A percentile compares a stretch with the other conserved stretches of the same genome.
These are phyloP conservation scores for Hymenoscyphus scutula DNA, from an alignment of 2,329 filamentous ascomycete species.

Conservation along the genomic window DNA sequence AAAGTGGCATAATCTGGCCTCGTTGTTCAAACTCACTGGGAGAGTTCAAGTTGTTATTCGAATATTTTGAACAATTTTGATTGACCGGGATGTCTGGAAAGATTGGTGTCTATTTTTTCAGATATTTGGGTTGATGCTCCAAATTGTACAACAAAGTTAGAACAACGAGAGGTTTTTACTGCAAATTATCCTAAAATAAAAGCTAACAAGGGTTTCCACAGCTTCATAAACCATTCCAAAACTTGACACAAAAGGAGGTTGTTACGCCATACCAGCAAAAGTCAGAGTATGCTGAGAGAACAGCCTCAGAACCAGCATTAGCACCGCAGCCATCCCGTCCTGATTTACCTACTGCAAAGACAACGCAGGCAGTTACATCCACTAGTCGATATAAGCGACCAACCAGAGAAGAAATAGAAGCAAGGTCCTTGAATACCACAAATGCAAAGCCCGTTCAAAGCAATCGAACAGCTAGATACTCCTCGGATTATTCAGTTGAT, in stretches of 20 bases:
- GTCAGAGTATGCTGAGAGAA: not conserved
- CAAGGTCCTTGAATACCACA: not conserved
- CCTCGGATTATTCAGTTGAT: not conserved
- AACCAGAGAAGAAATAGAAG: constrained; percentile 1
- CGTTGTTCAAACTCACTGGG: too few species aligned
- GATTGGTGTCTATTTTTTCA: too few species aligned
- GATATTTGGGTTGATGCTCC: too few species aligned
- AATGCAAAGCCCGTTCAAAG: not conserved
- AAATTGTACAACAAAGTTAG: too few species aligned
- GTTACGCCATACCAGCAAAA: not conserved
- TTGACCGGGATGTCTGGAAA: too few species aligned
- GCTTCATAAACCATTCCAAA: not conserved
- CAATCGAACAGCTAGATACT: not conserved
- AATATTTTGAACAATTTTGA: too few species aligned
- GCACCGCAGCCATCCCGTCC: not conserved
- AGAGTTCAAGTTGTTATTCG: too few species aligned
- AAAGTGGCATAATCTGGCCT: too few species aligned
- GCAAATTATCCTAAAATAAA: not conserved
- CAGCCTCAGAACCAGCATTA: not conserved
- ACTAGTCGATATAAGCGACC: not conserved
- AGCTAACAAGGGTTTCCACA: not conserved
- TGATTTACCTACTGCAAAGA: not conserved
- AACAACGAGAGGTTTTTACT: not conserved
- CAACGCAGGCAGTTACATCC: not conserved
- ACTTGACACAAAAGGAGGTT: not conserved